Percentiles rank a stretch among this genome's conserved stretches.
These are phyloP conservation scores for Phenoliferia sp. DNA, from an alignment of 1,284 basidiomycete species.

Conservation along the genomic window DNA sequence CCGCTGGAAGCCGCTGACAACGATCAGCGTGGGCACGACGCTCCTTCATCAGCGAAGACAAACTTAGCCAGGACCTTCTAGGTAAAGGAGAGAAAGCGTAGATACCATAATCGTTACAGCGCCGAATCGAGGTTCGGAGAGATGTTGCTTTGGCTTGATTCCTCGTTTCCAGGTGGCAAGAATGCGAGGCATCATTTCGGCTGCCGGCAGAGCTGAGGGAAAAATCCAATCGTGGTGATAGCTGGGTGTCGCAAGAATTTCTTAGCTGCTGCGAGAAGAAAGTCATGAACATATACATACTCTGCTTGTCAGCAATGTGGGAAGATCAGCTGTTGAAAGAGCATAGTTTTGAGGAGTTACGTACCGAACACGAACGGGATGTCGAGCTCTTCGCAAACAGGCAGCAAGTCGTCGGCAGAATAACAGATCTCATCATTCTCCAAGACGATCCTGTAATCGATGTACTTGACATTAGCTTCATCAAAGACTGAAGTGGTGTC, in stretches of 20 bases:
- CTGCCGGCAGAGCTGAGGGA: slow-evolving; percentile 55
- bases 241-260: slow-evolving; percentile 48
- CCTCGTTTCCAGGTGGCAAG: slow-evolving; percentile 69
- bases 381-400: slow-evolving; percentile 71
- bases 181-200: slow-evolving; percentile 62
- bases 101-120: slow-evolving; percentile 62
- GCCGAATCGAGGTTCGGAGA: slow-evolving; percentile 71
- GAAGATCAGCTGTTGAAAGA: slow-evolving; percentile 30
- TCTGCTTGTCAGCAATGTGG: too few species aligned
- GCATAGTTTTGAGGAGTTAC: slow-evolving; percentile 34
- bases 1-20: slow-evolving; percentile 60
- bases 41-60: slow-evolving; percentile 45
- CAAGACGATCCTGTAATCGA: slow-evolving; percentile 51
- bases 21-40: slow-evolving; percentile 77
- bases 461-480: too few species aligned
- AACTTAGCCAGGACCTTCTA: slow-evolving; percentile 16
- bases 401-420: slow-evolving; percentile 76
- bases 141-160: slow-evolving; percentile 82
- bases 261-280: too few species aligned
- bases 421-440: slow-evolving; percentile 95
- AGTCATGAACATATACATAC: too few species aligned
- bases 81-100: neutral
- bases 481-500: neutral
- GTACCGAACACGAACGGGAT: slow-evolving; percentile 65
- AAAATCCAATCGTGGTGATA: slow-evolving; percentile 73